Conservation (phyloP, 2,329 filamentous ascomycete species). For the Ophiostoma australiae region DNA sequence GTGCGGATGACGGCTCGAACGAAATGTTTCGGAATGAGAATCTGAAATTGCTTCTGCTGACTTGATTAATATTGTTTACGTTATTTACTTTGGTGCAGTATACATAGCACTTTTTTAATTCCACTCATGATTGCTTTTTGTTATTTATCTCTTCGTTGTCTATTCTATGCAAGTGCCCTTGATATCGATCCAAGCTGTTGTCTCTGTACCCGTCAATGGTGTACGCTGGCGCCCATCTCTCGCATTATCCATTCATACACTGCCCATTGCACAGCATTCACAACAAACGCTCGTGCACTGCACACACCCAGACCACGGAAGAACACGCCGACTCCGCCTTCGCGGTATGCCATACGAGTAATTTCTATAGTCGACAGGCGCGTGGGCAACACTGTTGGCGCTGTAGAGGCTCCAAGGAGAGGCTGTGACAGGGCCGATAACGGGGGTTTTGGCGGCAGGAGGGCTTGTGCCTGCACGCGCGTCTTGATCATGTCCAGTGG, state of each 20-base stretch:
- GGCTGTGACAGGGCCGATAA: conserved; percentile 30
- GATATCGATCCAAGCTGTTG: not conserved
- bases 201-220: not conserved
- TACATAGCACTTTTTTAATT: not conserved
- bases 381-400: conserved; percentile 11
- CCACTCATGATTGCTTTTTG: not conserved
- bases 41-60: not conserved
- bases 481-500: conserved; percentile 92
- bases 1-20: not conserved
- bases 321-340: conserved; percentile 59
- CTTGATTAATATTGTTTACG: not conserved
- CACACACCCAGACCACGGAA: conserved; percentile 75
- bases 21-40: not conserved
- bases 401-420: conserved; percentile 32
- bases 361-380: conserved; percentile 55
- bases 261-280: conserved; percentile 91
- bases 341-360: conserved; percentile 60
- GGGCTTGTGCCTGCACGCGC: conserved; percentile 70
- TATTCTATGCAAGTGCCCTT: not conserved
- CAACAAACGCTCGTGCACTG: conserved; percentile 79
- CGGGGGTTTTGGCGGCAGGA: conserved; percentile 25
- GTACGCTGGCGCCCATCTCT: conserved; percentile 39
- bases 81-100: not conserved
- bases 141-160: not conserved
- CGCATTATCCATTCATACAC: conserved; percentile 85